phyloP scores from a whole-genome alignment of 352 stramenopile species.

The Plasmopara viticola region DNA sequence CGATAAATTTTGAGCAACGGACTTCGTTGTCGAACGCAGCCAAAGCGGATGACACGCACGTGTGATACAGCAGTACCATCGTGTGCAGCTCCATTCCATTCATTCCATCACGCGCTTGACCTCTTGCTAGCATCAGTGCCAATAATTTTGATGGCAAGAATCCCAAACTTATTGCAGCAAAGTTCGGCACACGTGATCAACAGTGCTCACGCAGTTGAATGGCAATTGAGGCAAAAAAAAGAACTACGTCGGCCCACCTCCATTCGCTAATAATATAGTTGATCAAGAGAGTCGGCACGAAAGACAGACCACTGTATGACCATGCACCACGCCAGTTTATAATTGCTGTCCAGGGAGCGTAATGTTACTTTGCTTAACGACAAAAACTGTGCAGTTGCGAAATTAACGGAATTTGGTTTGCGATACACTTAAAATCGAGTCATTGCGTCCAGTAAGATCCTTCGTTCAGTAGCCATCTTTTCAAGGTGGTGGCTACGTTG shows the following conservation, averaged over 20 bases:
- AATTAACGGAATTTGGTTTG: slow-evolving; percentile 59
- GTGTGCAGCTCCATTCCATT: slow-evolving; percentile 48
- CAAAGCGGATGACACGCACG: slow-evolving; percentile 38
- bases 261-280: slow-evolving; percentile 55
- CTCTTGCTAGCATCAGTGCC: slow-evolving; percentile 47
- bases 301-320: slow-evolving; percentile 67
- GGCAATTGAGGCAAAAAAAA: slow-evolving; percentile 38
- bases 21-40: slow-evolving; percentile 1
- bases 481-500: slow-evolving; percentile 1
- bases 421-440: slow-evolving; percentile 59
- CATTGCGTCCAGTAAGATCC: slow-evolving; percentile 47
- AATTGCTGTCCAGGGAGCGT: slow-evolving; percentile 28
- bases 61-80: slow-evolving; percentile 32
- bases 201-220: slow-evolving; percentile 35
- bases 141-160: slow-evolving; percentile 64
- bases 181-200: slow-evolving; percentile 57
- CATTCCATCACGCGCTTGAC: slow-evolving; percentile 27
- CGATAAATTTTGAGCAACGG: slow-evolving; percentile 33
- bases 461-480: slow-evolving; percentile 18
- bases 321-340: slow-evolving; percentile 42
- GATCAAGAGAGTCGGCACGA: slow-evolving; percentile 54
- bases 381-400: slow-evolving; percentile 65
- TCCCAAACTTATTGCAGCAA: slow-evolving; percentile 62
- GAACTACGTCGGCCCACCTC: slow-evolving; percentile 42
- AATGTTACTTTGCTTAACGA: slow-evolving; percentile 47